Evolutionary conservation across 2,329 filamentous ascomycete species (phyloP).

Genomic region (Triangularia setosa): DNA sequence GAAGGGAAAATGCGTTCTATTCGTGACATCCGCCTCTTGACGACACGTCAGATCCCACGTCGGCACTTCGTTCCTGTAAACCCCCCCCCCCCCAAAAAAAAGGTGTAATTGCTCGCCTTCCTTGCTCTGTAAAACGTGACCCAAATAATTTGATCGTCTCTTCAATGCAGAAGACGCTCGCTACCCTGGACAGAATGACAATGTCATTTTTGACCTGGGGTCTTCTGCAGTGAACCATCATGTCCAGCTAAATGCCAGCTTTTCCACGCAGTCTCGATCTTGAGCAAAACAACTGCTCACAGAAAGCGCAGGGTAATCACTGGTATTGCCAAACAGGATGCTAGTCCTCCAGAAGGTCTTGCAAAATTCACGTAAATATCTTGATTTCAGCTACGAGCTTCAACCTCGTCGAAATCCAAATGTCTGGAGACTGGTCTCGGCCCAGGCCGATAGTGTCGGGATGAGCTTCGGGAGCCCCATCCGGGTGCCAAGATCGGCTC

Average conservation of each 20-base stretch:
- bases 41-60: constrained; percentile 2
- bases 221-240: too few species aligned
- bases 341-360: too few species aligned
- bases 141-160: not conserved
- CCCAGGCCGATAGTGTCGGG: not conserved
- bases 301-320: too few species aligned
- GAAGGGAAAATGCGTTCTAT: not conserved
- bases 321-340: not conserved
- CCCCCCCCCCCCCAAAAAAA: not conserved
- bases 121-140: not conserved
- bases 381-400: too few species aligned
- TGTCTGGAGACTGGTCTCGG: not conserved
- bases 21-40: not conserved
- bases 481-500: not conserved
- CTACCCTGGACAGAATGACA: not conserved
- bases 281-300: too few species aligned
- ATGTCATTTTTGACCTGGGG: not conserved
- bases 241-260: not conserved
- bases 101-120: not conserved
- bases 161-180: not conserved
- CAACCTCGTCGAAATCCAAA: not conserved
- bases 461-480: not conserved
- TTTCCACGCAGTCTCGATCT: not conserved
- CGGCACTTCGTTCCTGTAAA: not conserved
- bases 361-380: too few species aligned